Evolutionary conservation across 1,284 basidiomycete species (phyloP), one percentile per base, ranked within the genome.

Genomic region (Puccinia hordei): DNA sequence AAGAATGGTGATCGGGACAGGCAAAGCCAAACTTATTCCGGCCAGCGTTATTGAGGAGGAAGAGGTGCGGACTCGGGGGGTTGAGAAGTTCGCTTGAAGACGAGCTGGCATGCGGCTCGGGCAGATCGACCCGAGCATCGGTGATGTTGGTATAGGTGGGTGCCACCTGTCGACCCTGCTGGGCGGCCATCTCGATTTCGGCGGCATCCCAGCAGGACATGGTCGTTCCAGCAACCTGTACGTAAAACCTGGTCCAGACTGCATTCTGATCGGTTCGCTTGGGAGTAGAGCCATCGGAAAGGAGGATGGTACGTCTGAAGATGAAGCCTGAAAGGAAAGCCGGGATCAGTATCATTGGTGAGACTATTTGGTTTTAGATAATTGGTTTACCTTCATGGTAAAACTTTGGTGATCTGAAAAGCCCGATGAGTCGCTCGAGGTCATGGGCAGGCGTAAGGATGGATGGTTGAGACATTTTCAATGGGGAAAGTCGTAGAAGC

Each of bases 11-110:
- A 68, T 83, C 81, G 85, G 84, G 30, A 85, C 83, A 73, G 83
- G 82, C 49, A 83, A 83, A 73, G 84, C 82, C 61, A 83, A 84
- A 35, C 83, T 82, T 65, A 83, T 83, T 68, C 17, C 75, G 82
- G 82, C 84, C 84, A 83, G 72, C 84, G 83, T 68, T 85, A 83
- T 78, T 85, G 84, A 76, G 82, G 33, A 66, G 35, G 46, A 77
- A 77, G 27, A 77, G 35, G 33, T 51, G 61, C 4, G 75, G 75
- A 55, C n/a, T 77, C 15, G 75, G 75, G 19, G 41, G 17, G 27
- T 77, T 68, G 30, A 68, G 75, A 9, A 51, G 57, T 15, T 68
- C 35, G 15, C 13, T 9, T 27, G 75, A 24, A 19, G 24, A 19
- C 4, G 73, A 2, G 22, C 24, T n/a, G 15, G 35, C 22, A n/a